Conservation (phyloP, 495 filamentous ascomycete species). For the Penicillium antarcticum region DNA sequence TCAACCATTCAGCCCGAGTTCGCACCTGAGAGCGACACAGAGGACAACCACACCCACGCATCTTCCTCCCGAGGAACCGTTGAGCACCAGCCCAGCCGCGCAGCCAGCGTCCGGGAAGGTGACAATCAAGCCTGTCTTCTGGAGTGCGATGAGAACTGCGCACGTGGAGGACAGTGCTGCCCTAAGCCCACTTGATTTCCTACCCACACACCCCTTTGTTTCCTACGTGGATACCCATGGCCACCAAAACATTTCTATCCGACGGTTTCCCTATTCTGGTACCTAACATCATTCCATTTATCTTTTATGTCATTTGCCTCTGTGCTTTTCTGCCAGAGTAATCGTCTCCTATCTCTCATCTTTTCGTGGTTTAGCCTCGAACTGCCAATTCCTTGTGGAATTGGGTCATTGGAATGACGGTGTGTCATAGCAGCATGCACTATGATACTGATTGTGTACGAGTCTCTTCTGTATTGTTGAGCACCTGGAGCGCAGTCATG, state of each 20-base stretch:
- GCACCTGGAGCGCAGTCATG: neutral
- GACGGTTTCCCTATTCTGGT: neutral
- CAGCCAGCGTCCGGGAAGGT: slow-evolving; percentile 47
- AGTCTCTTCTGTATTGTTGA: neutral
- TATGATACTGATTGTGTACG: neutral
- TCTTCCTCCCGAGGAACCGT: slow-evolving; percentile 26
- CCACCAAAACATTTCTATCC: neutral
- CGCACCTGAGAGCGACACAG: slow-evolving; percentile 57
- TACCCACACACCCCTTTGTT: neutral
- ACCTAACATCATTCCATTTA: neutral
- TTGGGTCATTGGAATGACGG: too few species aligned
- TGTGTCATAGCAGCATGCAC: neutral
- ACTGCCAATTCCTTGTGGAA: neutral
- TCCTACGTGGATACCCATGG: neutral
- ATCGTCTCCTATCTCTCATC: too few species aligned
- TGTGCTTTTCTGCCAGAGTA: too few species aligned
- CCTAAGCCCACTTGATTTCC: slow-evolving; percentile 31
- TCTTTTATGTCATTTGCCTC: neutral
- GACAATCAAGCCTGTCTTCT: slow-evolving; percentile 69
- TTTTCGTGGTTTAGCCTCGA: too few species aligned
- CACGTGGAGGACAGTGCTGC: slow-evolving; percentile 69
- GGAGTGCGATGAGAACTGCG: slow-evolving; percentile 83
- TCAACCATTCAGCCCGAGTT: slow-evolving; percentile 98
- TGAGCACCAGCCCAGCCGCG: slow-evolving; percentile 37
- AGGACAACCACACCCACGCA: slow-evolving; percentile 33